Percentiles rank a stretch among this genome's conserved stretches.
Conservation (phyloP, 768 basidiomycete species). For the Rhizopogon vinicolor region DNA sequence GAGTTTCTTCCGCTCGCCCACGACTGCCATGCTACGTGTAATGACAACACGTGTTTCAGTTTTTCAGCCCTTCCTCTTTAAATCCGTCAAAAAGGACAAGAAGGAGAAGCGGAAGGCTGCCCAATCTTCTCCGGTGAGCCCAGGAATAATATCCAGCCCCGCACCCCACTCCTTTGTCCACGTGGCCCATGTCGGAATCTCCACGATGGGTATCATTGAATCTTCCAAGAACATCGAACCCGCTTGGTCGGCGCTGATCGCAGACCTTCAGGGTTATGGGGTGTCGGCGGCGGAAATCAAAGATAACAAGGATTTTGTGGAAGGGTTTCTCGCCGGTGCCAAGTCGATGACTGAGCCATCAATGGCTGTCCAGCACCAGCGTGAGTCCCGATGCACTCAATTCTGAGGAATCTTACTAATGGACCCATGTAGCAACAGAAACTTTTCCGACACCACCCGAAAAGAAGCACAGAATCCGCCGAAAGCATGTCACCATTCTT, state of each 20-base stretch:
- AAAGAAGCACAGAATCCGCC: constrained; percentile 27
- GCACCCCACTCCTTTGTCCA: constrained; percentile 61
- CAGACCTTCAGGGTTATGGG: constrained; percentile 38
- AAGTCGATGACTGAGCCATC: constrained; percentile 1
- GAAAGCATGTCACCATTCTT: constrained; percentile 21
- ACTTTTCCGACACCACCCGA: constrained; percentile 11
- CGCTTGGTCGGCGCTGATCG: constrained; percentile 45
- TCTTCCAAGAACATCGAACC: constrained; percentile 49
- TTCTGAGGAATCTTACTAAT: not conserved
- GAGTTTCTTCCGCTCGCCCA: constrained; percentile 8
- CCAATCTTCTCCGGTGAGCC: constrained; percentile 29
- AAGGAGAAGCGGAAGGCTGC: constrained; percentile 25
- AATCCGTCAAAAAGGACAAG: constrained; percentile 22
- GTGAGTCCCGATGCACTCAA: constrained; percentile 1
- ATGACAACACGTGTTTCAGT: constrained; percentile 14
- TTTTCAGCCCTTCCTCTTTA: constrained; percentile 23
- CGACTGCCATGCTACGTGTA: not conserved
- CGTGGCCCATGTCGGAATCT: constrained; percentile 59
- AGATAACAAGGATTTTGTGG: constrained; percentile 32
- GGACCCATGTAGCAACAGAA: not conserved
- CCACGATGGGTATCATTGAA: constrained; percentile 46
- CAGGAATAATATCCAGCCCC: constrained; percentile 51
- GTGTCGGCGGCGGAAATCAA: constrained; percentile 26
- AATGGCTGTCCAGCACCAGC: not conserved
- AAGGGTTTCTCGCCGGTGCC: constrained; percentile 17